Conservation (phyloP, 495 filamentous ascomycete genomes). For the Penicillium cinerascens region DNA sequence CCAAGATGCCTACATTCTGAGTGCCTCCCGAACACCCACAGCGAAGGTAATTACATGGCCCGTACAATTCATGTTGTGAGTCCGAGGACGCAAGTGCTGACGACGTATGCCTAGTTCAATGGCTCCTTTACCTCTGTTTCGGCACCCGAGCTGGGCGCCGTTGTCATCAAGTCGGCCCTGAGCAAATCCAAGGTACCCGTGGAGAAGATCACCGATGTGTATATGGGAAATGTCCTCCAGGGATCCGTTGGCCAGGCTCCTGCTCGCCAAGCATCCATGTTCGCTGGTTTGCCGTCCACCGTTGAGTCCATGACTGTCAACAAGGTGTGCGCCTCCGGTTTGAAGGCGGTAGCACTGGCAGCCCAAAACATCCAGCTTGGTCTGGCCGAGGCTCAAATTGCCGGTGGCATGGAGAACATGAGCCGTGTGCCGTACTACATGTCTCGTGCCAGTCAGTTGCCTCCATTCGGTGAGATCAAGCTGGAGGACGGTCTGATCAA, state of each 20-base stretch:
- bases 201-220: constrained; percentile 78
- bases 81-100: not conserved
- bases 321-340: constrained; percentile 93
- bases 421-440: constrained; percentile 88
- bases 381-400: constrained; percentile 77
- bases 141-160: constrained; percentile 80
- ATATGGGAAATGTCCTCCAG: constrained; percentile 97
- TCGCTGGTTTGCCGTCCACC: constrained; percentile 72
- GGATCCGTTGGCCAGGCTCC: constrained; percentile 82
- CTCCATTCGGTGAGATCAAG: constrained; percentile 79
- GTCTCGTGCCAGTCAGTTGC: constrained; percentile 67
- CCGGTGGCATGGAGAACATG: constrained; percentile 98
- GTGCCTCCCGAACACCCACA: constrained; percentile 81
- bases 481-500: constrained; percentile 90
- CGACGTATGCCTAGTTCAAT: constrained; percentile 65
- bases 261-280: constrained; percentile 84
- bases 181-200: constrained; percentile 75
- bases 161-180: constrained; percentile 85
- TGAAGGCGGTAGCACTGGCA: constrained; percentile 87
- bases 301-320: constrained; percentile 91
- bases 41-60: constrained; percentile 57
- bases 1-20: constrained; percentile 86
- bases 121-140: constrained; percentile 77
- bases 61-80: not conserved
- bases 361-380: constrained; percentile 94